phyloP scores from a whole-genome alignment of 805 yeast genomes.

The Nakazawaea siamensis region DNA sequence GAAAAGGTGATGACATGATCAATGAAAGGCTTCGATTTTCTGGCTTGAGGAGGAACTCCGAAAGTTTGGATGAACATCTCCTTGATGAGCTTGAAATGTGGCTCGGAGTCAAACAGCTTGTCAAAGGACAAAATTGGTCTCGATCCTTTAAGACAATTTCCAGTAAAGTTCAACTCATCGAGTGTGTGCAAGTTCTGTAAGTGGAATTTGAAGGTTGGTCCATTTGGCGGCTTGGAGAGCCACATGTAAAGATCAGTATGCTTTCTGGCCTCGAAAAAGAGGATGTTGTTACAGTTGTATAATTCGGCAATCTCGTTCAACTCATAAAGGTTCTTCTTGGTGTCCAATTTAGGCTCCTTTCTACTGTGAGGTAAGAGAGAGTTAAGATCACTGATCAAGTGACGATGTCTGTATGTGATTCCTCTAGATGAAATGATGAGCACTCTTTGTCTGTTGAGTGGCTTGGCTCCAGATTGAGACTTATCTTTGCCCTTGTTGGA shows the following conservation, averaged over 20 bases:
- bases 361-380: conserved; percentile 86
- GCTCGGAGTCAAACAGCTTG: conserved; percentile 60
- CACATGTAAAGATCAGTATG: conserved; percentile 92
- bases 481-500: conserved; percentile 29
- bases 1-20: conserved; percentile 94
- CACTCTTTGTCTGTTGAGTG: conserved; percentile 81
- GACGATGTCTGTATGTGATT: conserved; percentile 91
- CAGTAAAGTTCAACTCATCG: conserved; percentile 94
- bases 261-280: conserved; percentile 93
- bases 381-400: conserved; percentile 74
- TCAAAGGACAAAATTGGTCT: conserved; percentile 92
- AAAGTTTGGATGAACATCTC: conserved; percentile 77
- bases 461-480: conserved; percentile 39
- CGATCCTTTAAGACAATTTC: conserved; percentile 92
- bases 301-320: conserved; percentile 94
- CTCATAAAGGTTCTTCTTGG: conserved; percentile 80
- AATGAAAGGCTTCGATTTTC: conserved; percentile 88
- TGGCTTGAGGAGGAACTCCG: conserved; percentile 92
- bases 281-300: conserved; percentile 91
- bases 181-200: conserved; percentile 92
- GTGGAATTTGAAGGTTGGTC: conserved; percentile 92
- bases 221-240: conserved; percentile 95
- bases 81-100: conserved; percentile 66
- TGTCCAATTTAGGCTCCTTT: conserved; percentile 93
- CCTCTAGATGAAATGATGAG: conserved; percentile 91